Evolutionary conservation across 148 eudicot genomes (phyloP).

Genomic region (Persicaria tinctoria): DNA sequence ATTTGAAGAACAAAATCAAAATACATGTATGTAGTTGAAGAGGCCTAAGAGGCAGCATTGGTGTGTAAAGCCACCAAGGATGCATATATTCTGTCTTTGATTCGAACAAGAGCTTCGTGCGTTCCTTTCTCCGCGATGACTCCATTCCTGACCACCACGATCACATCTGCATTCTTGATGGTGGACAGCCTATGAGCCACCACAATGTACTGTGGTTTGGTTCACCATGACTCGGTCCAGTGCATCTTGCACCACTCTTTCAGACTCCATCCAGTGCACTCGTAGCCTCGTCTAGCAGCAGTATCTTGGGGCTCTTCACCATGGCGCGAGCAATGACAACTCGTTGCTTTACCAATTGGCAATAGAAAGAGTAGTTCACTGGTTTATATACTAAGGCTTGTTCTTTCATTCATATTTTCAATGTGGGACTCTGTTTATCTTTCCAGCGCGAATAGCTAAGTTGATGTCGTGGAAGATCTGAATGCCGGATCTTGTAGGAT

Average conservation of each 20-base stretch:
- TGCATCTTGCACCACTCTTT: slow-evolving; percentile 7
- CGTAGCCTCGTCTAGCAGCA: slow-evolving; percentile 66
- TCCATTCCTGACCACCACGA: not conserved
- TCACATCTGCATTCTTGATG: not conserved
- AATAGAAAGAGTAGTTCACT: too few species aligned
- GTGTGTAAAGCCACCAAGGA: slow-evolving; percentile 8
- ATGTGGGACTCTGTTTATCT: slow-evolving; percentile 22
- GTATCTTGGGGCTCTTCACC: slow-evolving; percentile 52
- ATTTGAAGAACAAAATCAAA: not conserved
- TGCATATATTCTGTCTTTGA: not conserved
- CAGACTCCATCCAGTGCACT: slow-evolving; percentile 66
- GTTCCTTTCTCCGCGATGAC: not conserved
- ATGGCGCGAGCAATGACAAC: slow-evolving; percentile 77
- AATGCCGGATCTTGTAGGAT: slow-evolving; percentile 55
- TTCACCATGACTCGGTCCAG: not conserved
- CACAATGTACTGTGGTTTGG: not conserved
- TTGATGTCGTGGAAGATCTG: slow-evolving; percentile 48
- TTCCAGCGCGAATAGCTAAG: slow-evolving; percentile 45
- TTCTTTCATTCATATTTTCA: too few species aligned
- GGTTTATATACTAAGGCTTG: too few species aligned
- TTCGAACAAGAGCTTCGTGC: not conserved
- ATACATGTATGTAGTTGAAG: not conserved
- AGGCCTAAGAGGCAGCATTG: not conserved
- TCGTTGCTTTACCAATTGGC: too few species aligned
- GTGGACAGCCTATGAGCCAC: not conserved